Evolutionary conservation across 1,284 basidiomycete species (phyloP).

Genomic region (Grifola frondosa): DNA sequence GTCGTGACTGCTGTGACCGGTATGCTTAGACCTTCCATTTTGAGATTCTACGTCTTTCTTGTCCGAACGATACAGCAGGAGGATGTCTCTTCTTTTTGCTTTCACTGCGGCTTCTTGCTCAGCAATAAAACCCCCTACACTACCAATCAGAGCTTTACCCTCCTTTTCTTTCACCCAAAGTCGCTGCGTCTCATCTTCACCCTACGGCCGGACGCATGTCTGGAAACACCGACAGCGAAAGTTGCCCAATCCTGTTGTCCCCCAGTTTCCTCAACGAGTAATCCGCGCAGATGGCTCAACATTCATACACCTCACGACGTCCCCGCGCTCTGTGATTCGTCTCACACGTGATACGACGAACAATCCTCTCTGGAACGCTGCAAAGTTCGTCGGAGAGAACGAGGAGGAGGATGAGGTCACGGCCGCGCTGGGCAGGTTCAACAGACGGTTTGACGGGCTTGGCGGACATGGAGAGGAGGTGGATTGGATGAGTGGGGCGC

Average conservation of each 20-base stretch:
- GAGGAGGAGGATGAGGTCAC: slow-evolving; percentile 69
- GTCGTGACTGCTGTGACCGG: too few species aligned
- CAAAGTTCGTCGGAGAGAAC: slow-evolving; percentile 40
- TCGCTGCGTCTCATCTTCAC: slow-evolving; percentile 61
- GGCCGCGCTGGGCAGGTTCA: slow-evolving; percentile 80
- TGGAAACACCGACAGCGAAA: slow-evolving; percentile 63
- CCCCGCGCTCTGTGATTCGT: slow-evolving; percentile 71
- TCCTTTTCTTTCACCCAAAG: too few species aligned
- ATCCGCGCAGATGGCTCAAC: slow-evolving; percentile 85
- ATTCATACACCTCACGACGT: slow-evolving; percentile 83
- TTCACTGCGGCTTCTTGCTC: too few species aligned
- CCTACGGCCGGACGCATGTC: slow-evolving; percentile 76
- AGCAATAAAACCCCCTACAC: too few species aligned
- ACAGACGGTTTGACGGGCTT: slow-evolving; percentile 67
- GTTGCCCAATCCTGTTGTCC: slow-evolving; percentile 79
- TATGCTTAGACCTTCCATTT: too few species aligned
- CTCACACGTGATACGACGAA: slow-evolving; percentile 85
- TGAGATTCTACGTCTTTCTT: too few species aligned
- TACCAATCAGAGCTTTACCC: too few species aligned
- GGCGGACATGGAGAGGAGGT: slow-evolving; percentile 43
- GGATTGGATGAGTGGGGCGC: slow-evolving; percentile 45
- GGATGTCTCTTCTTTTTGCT: too few species aligned
- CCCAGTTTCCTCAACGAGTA: slow-evolving; percentile 81
- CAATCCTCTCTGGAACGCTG: slow-evolving; percentile 77
- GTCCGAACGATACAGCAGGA: too few species aligned